Percentiles rank a stretch among this genome's conserved stretches.
Evolutionary conservation across 2,329 filamentous ascomycete genomes (phyloP).

Genomic region (Monilinia aucupariae): DNA sequence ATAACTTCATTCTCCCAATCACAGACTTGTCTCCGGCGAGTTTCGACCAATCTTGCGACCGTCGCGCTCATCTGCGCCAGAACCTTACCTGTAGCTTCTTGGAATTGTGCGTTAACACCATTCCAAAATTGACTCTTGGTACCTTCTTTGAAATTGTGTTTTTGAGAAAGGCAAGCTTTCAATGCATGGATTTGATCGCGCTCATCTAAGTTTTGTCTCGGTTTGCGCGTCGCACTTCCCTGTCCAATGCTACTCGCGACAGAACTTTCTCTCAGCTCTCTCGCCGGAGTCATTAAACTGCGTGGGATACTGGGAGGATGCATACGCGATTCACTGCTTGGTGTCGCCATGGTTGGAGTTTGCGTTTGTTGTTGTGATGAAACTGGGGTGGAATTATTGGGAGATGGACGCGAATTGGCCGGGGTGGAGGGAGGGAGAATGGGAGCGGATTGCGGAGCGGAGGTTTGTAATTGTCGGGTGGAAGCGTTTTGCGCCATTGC

Average conservation of each 20-base stretch:
- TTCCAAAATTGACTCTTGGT: conserved; percentile 35
- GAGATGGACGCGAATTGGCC: conserved; percentile 22
- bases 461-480: conserved; percentile 17
- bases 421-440: conserved; percentile 31
- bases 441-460: conserved; percentile 23
- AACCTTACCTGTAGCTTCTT: conserved; percentile 32
- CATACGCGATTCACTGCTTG: conserved; percentile 31
- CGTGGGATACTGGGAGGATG: conserved; percentile 33
- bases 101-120: conserved; percentile 32
- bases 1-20: conserved; percentile 35
- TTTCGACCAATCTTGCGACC: conserved; percentile 33
- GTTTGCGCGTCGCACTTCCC: conserved; percentile 33
- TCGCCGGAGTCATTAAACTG: conserved; percentile 31
- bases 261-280: conserved; percentile 33
- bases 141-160: conserved; percentile 33
- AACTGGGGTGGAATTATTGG: conserved; percentile 17
- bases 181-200: conserved; percentile 34
- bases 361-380: conserved; percentile 18
- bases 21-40: conserved; percentile 31
- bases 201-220: conserved; percentile 35
- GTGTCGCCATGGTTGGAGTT: conserved; percentile 24
- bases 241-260: conserved; percentile 29
- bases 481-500: conserved; percentile 28
- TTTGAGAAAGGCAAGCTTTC: conserved; percentile 32
- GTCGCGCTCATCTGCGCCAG: conserved; percentile 36